Percentiles rank a stretch among this genome's conserved stretches.
These are phyloP conservation scores for Blastomyces emzantsi DNA, from an alignment of 2,329 filamentous ascomycete genomes.

Conservation along the genomic window DNA sequence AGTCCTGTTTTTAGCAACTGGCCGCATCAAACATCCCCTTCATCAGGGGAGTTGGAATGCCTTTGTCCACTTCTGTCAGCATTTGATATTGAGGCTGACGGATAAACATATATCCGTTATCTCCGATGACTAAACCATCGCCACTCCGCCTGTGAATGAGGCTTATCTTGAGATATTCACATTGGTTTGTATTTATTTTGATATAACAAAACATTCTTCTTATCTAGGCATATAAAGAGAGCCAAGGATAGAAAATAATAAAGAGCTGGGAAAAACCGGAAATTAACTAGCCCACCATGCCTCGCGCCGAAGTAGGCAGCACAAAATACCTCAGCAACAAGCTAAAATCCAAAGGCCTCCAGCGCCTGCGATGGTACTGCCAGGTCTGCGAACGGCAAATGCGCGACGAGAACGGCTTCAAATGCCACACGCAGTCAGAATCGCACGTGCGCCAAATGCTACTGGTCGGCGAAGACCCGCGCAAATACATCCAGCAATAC, in stretches of 20 bases:
- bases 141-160: neutral
- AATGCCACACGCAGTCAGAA: conserved; percentile 74
- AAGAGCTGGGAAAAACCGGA: neutral
- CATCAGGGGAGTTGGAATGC: neutral
- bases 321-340: conserved; percentile 88
- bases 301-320: conserved; percentile 81
- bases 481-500: conserved; percentile 74
- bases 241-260: neutral
- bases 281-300: conserved; percentile 54
- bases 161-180: no score
- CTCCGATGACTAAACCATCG: neutral
- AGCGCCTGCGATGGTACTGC: conserved; percentile 87
- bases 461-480: conserved; percentile 75
- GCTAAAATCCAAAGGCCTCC: conserved; percentile 63
- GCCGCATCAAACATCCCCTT: neutral
- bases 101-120: neutral
- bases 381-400: conserved; percentile 68
- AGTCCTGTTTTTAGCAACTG: neutral
- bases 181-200: no score
- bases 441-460: conserved; percentile 85
- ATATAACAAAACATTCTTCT: neutral
- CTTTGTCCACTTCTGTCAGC: no score
- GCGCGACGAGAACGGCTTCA: conserved; percentile 84
- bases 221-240: neutral
- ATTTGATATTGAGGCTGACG: neutral